These are phyloP conservation scores for Gloeopeniophorella convolvens DNA, from an alignment of 768 basidiomycete genomes.

Conservation along the genomic window DNA sequence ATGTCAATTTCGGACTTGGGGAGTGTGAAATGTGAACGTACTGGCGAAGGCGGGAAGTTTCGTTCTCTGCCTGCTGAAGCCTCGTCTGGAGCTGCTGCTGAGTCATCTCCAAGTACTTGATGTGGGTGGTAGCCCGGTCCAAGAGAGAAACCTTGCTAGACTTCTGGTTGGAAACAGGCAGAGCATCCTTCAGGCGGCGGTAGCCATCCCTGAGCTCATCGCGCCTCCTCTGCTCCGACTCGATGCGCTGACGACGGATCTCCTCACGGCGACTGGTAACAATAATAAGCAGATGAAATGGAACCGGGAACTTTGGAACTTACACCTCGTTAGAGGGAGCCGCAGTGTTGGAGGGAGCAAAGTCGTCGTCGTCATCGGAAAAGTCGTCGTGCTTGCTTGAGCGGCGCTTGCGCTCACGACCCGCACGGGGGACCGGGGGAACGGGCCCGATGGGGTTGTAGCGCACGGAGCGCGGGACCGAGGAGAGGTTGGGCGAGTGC, in stretches of 20 bases:
- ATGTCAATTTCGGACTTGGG: constrained; percentile 7
- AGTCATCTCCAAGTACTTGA: constrained; percentile 80
- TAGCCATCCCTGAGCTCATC: constrained; percentile 93
- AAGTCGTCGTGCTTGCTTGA: constrained; percentile 47
- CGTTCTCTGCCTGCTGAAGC: constrained; percentile 71
- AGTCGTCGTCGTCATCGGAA: constrained; percentile 71
- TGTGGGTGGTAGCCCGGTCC: constrained; percentile 82
- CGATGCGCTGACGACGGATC: constrained; percentile 87
- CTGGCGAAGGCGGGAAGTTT: constrained; percentile 73
- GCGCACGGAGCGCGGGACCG: constrained; percentile 69
- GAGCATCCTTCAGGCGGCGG: constrained; percentile 81
- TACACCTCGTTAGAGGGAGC: constrained; percentile 47
- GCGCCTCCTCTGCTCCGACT: constrained; percentile 86
- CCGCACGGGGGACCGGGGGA: constrained; percentile 43
- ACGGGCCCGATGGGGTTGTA: constrained; percentile 65
- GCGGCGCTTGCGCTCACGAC: constrained; percentile 39
- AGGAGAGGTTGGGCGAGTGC: constrained; percentile 46
- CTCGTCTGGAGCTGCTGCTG: constrained; percentile 68
- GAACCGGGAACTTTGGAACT: constrained; percentile 21
- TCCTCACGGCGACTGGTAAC: constrained; percentile 70
- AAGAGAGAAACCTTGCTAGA: constrained; percentile 87
- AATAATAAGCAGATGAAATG: constrained; percentile 1
- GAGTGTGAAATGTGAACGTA: constrained; percentile 23
- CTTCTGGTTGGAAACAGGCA: constrained; percentile 88
- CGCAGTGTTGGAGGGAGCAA: constrained; percentile 46